These are phyloP conservation scores for Suillus cothurnatus DNA, from an alignment of 768 basidiomycete genomes.

Conservation along the genomic window DNA sequence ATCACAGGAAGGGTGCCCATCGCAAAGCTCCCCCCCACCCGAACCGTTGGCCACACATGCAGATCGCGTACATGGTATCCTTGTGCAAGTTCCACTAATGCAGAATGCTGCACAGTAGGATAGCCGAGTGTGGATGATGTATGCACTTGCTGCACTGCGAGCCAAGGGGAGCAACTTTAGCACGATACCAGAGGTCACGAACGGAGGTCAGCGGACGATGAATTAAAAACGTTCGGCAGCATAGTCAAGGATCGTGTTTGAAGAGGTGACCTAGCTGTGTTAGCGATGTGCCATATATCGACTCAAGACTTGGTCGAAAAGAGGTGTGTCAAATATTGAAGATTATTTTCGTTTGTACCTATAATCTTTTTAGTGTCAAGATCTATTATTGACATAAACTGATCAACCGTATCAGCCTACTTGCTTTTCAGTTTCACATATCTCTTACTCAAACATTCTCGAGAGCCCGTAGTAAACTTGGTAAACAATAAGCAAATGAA, in stretches of 20 bases:
- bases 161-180: not conserved
- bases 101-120: not conserved
- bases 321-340: not conserved
- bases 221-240: not conserved
- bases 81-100: not conserved
- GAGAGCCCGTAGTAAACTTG: not conserved
- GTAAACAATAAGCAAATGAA: not conserved
- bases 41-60: not conserved
- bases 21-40: not conserved
- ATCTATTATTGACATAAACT: not conserved
- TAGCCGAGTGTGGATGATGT: not conserved
- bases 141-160: not conserved
- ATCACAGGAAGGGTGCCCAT: not conserved
- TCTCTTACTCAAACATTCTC: not conserved
- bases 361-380: not conserved
- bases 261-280: not conserved
- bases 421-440: not conserved
- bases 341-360: not conserved
- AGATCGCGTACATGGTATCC: not conserved
- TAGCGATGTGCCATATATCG: not conserved
- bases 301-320: not conserved
- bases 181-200: not conserved
- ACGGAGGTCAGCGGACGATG: not conserved
- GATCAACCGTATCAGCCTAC: not conserved
- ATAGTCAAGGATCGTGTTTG: not conserved